Base-by-base conservation (phyloP, 2,329 filamentous ascomycete genomes). In the Bipolaris victoriae region DNA sequence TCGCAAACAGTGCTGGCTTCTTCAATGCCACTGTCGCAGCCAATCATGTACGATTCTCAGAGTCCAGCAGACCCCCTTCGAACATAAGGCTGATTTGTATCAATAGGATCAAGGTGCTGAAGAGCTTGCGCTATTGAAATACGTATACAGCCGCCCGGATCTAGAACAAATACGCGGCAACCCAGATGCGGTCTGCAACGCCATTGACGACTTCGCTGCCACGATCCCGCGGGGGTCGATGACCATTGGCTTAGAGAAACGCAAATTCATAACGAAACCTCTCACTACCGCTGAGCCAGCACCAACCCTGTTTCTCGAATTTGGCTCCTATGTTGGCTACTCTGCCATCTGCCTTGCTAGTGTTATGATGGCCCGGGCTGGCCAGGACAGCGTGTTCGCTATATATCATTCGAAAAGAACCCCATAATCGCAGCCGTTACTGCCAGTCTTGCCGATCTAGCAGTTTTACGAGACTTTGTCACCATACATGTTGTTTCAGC, bases 321-420 rank as follows among this genome's bases (percentile, higher is more conserved):
- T 49, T 9, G 46, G 46, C 7, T 49, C 46, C 7, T 49, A 49
- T 39, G 46, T 49, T 39, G 33, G 46, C 3, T 49, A 49, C 15
- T 49, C 46, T n/a, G 46, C 46, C 45, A 48, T 48, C 18, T 48
- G 45, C 35, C 45, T 48, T 26, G 45, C 45, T 18, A 48, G 45
- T 15, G 45, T 33, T 10, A 48, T 48, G 45, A 10, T 48, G 18
- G 45, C 33, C 9, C 20, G 33, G 22, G 45, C 45, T 24, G 20
- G 31, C 18, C 45, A 5, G 20, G 31, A n/a, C 45, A 48, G 31
- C 18, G 31, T 20, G 31, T 48, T 26, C 45, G 45, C 45, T 48
- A 48, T 16, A 7, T 48, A 1, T 48, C 45, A 5, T 48, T 48
- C 29, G 45, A 48, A 20, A 48, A 48, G 45, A 48, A 48, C 9